phyloP scores from a whole-genome alignment of 352 stramenopile genomes.

The Pythium monospermum region DNA sequence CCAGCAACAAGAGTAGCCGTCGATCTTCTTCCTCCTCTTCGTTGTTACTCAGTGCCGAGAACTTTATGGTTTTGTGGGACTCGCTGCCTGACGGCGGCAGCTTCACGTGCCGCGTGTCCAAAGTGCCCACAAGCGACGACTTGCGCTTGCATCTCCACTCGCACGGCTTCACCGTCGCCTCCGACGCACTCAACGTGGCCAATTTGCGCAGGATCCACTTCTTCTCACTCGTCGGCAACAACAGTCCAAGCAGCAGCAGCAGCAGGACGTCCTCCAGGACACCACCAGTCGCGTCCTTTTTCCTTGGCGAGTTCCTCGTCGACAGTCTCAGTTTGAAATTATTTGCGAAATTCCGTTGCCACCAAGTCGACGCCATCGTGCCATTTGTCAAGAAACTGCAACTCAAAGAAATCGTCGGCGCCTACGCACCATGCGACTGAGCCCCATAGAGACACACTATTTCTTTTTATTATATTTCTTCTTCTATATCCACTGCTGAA shows the following conservation, averaged over 20 bases:
- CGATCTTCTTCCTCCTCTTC: not conserved
- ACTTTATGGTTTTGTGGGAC: constrained; percentile 52
- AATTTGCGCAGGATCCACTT: constrained; percentile 50
- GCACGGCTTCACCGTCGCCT: constrained; percentile 50
- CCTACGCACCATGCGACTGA: constrained; percentile 57
- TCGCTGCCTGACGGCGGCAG: constrained; percentile 42
- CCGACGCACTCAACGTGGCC: constrained; percentile 33
- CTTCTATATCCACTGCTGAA: too few species aligned
- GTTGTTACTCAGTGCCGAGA: constrained; percentile 9
- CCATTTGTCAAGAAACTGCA: constrained; percentile 64
- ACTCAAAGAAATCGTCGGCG: constrained; percentile 69
- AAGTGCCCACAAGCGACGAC: constrained; percentile 33
- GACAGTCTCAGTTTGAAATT: constrained; percentile 67
- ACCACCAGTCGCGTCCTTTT: constrained; percentile 34
- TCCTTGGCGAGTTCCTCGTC: constrained; percentile 66
- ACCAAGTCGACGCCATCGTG: constrained; percentile 47
- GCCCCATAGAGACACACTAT: not conserved
- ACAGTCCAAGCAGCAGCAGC: not conserved
- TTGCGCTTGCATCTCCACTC: constrained; percentile 40
- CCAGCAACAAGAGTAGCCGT: constrained; percentile 3
- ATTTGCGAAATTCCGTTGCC: constrained; percentile 54
- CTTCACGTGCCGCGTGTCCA: constrained; percentile 60
- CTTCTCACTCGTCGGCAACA: constrained; percentile 30
- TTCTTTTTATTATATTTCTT: too few species aligned
- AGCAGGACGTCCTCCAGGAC: too few species aligned